Evolutionary conservation across 768 basidiomycete genomes (phyloP).

Genomic region (Mycena belliarum): DNA sequence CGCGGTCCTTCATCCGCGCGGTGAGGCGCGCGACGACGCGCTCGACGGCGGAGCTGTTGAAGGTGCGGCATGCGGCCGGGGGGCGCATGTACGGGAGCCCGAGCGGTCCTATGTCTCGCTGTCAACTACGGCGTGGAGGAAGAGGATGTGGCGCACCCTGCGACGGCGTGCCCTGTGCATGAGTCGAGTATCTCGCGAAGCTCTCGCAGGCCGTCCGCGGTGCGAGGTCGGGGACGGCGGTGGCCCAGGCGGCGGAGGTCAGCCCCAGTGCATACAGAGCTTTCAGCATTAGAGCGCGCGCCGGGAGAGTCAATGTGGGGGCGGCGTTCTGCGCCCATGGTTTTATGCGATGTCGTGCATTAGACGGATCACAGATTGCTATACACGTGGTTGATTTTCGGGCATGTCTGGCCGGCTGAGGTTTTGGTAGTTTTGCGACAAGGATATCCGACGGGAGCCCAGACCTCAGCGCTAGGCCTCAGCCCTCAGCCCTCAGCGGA

Average conservation of each 20-base stretch:
- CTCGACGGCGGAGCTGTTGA: slow-evolving; percentile 55
- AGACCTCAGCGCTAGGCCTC: too few species aligned
- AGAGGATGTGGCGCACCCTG: background rate
- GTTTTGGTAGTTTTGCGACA: too few species aligned
- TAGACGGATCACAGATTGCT: too few species aligned
- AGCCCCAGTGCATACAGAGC: too few species aligned
- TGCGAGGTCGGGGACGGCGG: background rate
- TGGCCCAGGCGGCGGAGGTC: background rate
- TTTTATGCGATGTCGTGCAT: too few species aligned
- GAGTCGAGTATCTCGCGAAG: slow-evolving; percentile 8
- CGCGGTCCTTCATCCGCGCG: slow-evolving; percentile 48
- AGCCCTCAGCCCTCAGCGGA: too few species aligned
- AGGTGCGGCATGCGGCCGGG: slow-evolving; percentile 47
- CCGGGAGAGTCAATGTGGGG: too few species aligned
- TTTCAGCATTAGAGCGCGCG: too few species aligned
- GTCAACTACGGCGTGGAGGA: background rate
- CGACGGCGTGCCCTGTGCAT: slow-evolving; percentile 7
- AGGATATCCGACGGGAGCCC: too few species aligned
- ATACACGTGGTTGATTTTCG: too few species aligned
- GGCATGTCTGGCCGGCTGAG: too few species aligned
- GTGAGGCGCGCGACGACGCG: slow-evolving; percentile 50
- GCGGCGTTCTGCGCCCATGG: too few species aligned
- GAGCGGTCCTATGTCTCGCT: slow-evolving; percentile 45
- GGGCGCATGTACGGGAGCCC: slow-evolving; percentile 56
- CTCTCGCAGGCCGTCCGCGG: background rate